Base-by-base conservation (phyloP, 495 filamentous ascomycete genomes). In the Xylaria acuta region DNA sequence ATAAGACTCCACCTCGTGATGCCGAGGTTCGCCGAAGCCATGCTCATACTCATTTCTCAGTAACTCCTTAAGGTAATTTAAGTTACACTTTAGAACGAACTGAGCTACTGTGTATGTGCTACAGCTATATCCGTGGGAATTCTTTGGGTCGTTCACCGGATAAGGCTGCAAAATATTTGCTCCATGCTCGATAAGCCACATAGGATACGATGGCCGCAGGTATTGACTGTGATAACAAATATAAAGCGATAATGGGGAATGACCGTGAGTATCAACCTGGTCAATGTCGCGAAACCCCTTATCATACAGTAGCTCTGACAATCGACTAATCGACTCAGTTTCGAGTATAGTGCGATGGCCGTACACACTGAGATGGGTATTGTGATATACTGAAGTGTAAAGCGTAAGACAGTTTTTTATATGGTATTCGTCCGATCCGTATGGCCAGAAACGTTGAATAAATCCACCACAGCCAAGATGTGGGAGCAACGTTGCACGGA, bases 201-300 rank as follows among this genome's bases (percentile, higher is more conserved):
- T 34, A 4, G 9, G 5, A 14, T 63, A 22, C 4, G 36, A 63
- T 41, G 59, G 36, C n/a, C n/a, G n/a, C n/a, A n/a, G 36, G 7
- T 38, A 38, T 38, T 38, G 36, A 3, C 7, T 38, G 20, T 25
- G 36, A 41, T 3, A 41, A 8, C 20, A 32, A 41, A 63, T n/a
- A 6, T 8, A 63, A 7, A 41, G 2, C n/a, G 59, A 41, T 5
- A 63, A 63, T 41, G 59, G 59, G 5, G 59, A 63, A 63, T 63
- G n/a, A n/a, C 59, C 59, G 8, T 14, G 6, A 12, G 1, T 63
- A 63, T 63, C 59, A 41, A 63, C 30, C 59, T 41, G 18, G 36
- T 63, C 36, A 36, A 63, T 12, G 36, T 63, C 59, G 59, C n/a
- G 59, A 16, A 63, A 63, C 36, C 59, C 59, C 2, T 63, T 63